Base-by-base conservation (phyloP, 768 basidiomycete genomes). In the Lactarius quietus region DNA sequence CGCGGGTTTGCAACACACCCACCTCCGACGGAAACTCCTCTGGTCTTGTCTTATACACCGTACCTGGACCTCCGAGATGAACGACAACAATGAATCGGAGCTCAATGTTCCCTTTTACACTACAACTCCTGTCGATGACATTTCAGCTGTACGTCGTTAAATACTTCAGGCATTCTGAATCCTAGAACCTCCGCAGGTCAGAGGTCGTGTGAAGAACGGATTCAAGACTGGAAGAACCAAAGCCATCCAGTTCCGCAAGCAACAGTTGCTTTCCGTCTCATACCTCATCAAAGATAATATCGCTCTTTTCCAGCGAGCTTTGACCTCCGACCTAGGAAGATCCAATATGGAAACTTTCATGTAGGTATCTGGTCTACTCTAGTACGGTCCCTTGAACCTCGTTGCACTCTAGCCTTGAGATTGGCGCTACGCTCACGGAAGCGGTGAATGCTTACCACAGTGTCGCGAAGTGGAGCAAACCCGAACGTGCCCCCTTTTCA, bases 271-370 rank as follows among this genome's bases (percentile, higher is more conserved):
- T n/a, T 84, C 87, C 71, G 81, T 95, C 15, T 86, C 81, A 9
- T 89, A 90, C 73, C 76, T 91, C 69, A 35, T 92, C 70, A 81
- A 90, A 73, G 92, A 95, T 75, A 92, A 95, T 72, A 70, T 76
- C 23, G 76, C 82, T 38, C 82, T 77, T 18, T 83, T 93, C 70
- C 80, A 83, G 51, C 79, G 83, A 29, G 80, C 92, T 0, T 73
- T 92, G 65, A 73, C 75, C 1, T 66, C 73, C 6, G 93, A 95
- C 71, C 76, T 95, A 17, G 85, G 86, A 4, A 80, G 90, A 54
- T 87, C 86, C 0, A 51, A 74, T 3, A 70, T 85, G 10, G 92
- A 95, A 73, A 76, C 79, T 4, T 75, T 82, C 60, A 80, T 90
- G 77, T 82, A 29, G 65, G 81, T 72, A 36, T 14, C 26, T 20